Evolutionary conservation across 352 stramenopile species (phyloP).

Genomic region (Pythium apleroticum): DNA sequence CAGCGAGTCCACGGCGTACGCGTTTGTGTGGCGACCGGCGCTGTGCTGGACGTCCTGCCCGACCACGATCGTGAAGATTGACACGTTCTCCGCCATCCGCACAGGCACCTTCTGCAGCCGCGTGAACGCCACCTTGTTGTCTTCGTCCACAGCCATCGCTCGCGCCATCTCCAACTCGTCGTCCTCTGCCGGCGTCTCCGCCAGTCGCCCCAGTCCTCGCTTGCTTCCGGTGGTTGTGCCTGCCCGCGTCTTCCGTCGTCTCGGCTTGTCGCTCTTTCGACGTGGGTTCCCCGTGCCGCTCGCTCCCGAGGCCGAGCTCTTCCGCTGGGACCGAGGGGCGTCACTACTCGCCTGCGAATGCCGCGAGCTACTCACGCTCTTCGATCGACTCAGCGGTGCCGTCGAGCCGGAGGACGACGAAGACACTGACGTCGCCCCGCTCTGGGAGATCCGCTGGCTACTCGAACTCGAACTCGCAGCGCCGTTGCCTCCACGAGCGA

Average conservation of each 20-base stretch:
- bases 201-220: conserved; percentile 6
- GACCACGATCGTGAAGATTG: conserved; percentile 70
- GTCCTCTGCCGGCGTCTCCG: conserved; percentile 31
- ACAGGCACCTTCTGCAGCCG: conserved; percentile 75
- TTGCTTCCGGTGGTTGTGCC: background rate
- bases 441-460: conserved; percentile 1
- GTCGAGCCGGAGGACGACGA: conserved; percentile 15
- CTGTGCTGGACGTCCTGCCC: conserved; percentile 69
- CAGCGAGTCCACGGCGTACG: conserved; percentile 70
- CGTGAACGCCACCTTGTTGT: conserved; percentile 81
- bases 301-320: background rate
- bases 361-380: conserved; percentile 13
- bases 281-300: background rate
- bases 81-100: conserved; percentile 59
- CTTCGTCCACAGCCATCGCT: conserved; percentile 46
- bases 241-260: conserved; percentile 16
- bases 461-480: background rate
- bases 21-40: conserved; percentile 47
- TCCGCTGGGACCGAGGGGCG: background rate
- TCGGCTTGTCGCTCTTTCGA: conserved; percentile 22
- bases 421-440: conserved; percentile 7
- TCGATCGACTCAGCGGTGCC: conserved; percentile 18
- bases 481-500: background rate
- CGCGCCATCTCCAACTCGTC: conserved; percentile 42
- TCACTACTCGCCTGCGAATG: conserved; percentile 5